Conservation (phyloP, 306 rosid species). For the Prunus padus region DNA sequence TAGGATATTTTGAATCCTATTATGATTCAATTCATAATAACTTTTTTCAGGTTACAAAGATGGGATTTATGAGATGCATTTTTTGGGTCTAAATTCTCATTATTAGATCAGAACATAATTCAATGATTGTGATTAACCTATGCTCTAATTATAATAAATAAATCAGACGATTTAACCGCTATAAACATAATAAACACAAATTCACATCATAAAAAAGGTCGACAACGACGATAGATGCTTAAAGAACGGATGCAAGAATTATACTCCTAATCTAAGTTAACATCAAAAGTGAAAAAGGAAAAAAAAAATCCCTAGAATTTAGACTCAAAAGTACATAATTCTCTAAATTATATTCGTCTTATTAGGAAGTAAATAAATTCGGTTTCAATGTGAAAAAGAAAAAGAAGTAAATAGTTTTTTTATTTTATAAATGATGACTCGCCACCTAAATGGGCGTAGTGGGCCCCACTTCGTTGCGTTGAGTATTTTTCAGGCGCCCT, state of each 20-base stretch:
- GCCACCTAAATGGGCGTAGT: not conserved
- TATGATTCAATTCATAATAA: too few relatives aligned
- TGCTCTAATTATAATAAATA: too few relatives aligned
- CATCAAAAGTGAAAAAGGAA: not conserved
- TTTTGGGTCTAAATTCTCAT: too few relatives aligned
- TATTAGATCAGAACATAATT: too few relatives aligned
- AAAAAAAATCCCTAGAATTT: not conserved
- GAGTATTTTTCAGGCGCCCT: not conserved
- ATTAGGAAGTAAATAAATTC: conserved; percentile 3
- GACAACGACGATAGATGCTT: too few relatives aligned
- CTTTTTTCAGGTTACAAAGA: too few relatives aligned
- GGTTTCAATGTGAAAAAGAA: not conserved
- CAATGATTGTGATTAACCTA: too few relatives aligned
- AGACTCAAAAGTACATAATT: not conserved
- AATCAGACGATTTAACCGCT: too few relatives aligned
- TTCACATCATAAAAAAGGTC: not conserved
- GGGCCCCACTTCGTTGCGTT: not conserved
- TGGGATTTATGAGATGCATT: too few relatives aligned
- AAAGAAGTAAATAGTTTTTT: not conserved
- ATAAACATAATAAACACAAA: too few relatives aligned
- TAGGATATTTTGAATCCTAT: too few relatives aligned
- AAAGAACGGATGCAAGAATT: not conserved
- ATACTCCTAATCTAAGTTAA: not conserved
- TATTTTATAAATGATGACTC: not conserved
- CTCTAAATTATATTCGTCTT: not conserved